These are phyloP conservation scores for Barnettozyma vustinii DNA, from an alignment of 805 yeast species.

Conservation along the genomic window DNA sequence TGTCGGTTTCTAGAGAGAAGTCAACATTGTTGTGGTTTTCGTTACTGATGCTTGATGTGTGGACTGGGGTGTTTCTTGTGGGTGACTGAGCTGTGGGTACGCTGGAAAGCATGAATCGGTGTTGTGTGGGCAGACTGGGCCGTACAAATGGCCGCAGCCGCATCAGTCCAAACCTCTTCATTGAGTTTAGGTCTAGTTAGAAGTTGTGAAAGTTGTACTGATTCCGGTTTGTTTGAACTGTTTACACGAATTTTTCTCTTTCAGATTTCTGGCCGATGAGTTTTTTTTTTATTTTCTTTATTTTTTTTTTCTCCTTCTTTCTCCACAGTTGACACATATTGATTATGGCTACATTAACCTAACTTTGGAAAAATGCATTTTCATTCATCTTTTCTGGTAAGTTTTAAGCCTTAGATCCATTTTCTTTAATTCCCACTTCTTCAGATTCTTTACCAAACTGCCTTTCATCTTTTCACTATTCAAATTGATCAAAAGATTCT, in stretches of 20 bases:
- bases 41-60: neutral
- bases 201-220: neutral
- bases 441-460: constrained; percentile 5
- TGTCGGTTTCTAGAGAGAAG: neutral
- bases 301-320: neutral
- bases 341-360: neutral
- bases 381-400: neutral
- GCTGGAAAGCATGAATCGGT: neutral
- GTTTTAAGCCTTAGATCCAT: neutral
- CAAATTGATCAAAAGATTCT: constrained; percentile 5
- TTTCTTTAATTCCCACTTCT: constrained; percentile 6
- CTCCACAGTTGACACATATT: neutral
- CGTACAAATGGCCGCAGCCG: neutral
- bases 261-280: neutral
- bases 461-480: constrained; percentile 8
- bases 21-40: neutral
- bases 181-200: neutral
- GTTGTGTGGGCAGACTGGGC: neutral
- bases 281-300: neutral
- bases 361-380: neutral
- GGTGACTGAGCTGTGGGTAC: neutral
- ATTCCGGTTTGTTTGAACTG: neutral
- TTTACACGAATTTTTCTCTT: neutral
- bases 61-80: neutral
- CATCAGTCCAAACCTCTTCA: neutral